Base-by-base conservation (phyloP, 495 filamentous ascomycete genomes). In the Talaromyces borbonicus region DNA sequence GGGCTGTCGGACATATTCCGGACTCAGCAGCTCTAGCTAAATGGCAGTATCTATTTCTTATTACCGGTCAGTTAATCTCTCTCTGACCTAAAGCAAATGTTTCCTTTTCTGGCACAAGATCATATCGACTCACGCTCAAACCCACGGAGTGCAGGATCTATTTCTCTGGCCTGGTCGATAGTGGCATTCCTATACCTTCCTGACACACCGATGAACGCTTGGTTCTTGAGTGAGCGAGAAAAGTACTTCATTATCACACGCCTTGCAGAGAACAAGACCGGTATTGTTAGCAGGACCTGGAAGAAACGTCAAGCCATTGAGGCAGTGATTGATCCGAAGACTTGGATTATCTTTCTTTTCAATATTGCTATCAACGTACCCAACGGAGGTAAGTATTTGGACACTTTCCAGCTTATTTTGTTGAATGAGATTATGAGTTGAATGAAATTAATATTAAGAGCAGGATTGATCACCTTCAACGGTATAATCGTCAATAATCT, bases 261-360 rank as follows among this genome's bases (percentile, higher is more conserved):
- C 18, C 58, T 72, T n/a, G 59, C 66, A 0, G 56, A 60, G 9
- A 74, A 79, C 43, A 65, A 74, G 45, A 69, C 70, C 9, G 75
- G 75, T 14, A 61, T 78, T 4, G 65, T 69, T 15, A 76, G 70
- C 47, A 76, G 73, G 49, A 55, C 59, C 11, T 76, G 74, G 52
- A 73, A 74, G 37, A 61, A 51, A 50, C 56, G 67, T 1, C 75
- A 79, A 36, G 62, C 64, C 31, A 55, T 55, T 23, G 71, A 74
- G 41, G 62, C 66, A 5, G 47, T 73, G n/a, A 42, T 45, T 16
- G 55, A 75, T 50, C 67, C 63, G 0, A 66, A 68, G 52, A 69
- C 55, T 8, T 57, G 49, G 49, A 33, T 55, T 11, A 32, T 55
- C 2, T 50, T 56, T 12, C 49, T 59, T 2, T 58, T 58, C 41